A percentile compares a stretch with the other conserved stretches of the same genome.
Evolutionary conservation across 352 stramenopile species (phyloP).

Genomic region (Aphanomyces invadans): DNA sequence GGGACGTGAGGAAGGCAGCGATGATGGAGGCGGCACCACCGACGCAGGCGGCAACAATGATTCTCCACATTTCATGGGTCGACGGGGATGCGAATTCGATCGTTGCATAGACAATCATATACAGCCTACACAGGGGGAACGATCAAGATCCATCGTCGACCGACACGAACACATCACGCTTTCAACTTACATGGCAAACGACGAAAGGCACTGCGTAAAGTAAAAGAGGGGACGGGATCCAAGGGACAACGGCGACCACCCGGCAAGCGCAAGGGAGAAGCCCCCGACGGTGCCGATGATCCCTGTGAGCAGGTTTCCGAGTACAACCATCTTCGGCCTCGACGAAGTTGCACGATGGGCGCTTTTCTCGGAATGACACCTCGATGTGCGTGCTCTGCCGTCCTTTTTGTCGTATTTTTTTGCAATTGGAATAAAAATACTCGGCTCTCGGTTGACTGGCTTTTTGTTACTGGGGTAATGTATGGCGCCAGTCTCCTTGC

Average conservation of each 20-base stretch:
- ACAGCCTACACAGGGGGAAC: constrained; percentile 12
- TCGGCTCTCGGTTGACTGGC: not conserved
- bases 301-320: constrained; percentile 19
- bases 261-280: constrained; percentile 75
- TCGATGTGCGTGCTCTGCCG: not conserved
- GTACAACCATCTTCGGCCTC: constrained; percentile 9
- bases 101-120: not conserved
- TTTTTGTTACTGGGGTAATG: not conserved
- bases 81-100: not conserved
- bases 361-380: constrained; percentile 22
- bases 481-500: constrained; percentile 4
- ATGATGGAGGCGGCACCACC: constrained; percentile 2
- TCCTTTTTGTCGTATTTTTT: constrained; percentile 12
- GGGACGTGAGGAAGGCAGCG: not conserved
- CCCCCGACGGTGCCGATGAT: constrained; percentile 73
- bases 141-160: not conserved
- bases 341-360: not conserved
- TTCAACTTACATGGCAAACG: constrained; percentile 70
- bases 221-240: constrained; percentile 76
- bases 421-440: constrained; percentile 3
- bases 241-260: constrained; percentile 79
- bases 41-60: constrained; percentile 1
- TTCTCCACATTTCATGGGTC: not conserved
- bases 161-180: constrained; percentile 17
- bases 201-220: constrained; percentile 72